Base-by-base conservation (phyloP, 331 rosid genomes). In the Quercus tomentella region DNA sequence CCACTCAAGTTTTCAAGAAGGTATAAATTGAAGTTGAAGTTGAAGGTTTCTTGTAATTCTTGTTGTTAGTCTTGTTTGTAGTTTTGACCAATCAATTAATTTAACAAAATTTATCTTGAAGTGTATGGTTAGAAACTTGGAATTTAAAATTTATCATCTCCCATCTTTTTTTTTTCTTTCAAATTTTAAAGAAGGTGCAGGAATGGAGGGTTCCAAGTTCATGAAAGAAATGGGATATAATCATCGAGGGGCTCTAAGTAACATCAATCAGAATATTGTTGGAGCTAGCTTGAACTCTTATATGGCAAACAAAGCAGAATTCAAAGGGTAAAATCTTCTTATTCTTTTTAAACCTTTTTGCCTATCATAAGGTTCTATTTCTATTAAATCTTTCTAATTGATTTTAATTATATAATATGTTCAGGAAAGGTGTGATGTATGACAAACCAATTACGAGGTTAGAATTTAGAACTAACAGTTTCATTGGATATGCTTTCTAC, bases 241-340 rank as follows among this genome's bases (percentile, higher is more conserved):
- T 77, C 84, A 12, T 26, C 86, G 92, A 49, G 75, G 33, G 56
- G 89, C 88, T 54, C 75, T 83, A 16, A 52, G 86, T 37, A 62
- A 67, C 66, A 83, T 89, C 73, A 82, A 83, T 75, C 86, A 88
- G 68, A 85, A 85, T 77, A 33, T 88, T 23, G 37, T 74, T 75
- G 74, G 63, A 33, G 76, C 58, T 35, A 33, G 6, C 54, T 30
- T 55, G 14, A 62, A 72, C n/a, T 77, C 82, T 23, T 61, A 20
- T 61, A 67, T 56, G 33, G 45, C 67, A 56, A 57, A 28, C 60
- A 28, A 49, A 68, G 33, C 43, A 77, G 85, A 86, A 68, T 78
- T 56, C 72, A 57, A 78, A 37, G 70, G 86, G 90, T 73, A 76
- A 51, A 54, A 28, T 12, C 18, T 16, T 11, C 1, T 23, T 7